These are phyloP conservation scores for Fonsecaea pedrosoi DNA, from an alignment of 2,329 filamentous ascomycete genomes.

Conservation along the genomic window DNA sequence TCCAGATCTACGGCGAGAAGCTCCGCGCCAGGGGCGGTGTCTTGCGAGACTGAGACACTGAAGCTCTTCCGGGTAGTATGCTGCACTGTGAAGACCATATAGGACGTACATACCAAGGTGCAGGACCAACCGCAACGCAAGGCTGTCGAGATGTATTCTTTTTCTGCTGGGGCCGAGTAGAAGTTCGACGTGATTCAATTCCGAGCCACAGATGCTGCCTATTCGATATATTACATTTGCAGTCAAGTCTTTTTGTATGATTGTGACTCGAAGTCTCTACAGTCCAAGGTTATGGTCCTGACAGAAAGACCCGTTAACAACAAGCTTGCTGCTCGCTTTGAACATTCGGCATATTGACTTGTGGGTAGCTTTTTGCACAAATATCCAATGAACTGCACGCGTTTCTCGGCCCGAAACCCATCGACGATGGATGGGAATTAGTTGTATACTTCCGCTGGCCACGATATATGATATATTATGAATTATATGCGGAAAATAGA, in stretches of 20 bases:
- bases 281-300: neutral
- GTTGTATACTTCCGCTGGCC: neutral
- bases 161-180: neutral
- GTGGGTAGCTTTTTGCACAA: neutral
- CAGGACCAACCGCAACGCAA: neutral
- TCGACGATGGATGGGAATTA: neutral
- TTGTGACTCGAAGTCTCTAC: neutral
- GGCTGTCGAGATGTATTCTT: neutral
- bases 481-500: neutral
- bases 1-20: conserved; percentile 48
- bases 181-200: neutral
- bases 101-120: neutral
- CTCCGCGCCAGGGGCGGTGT: conserved; percentile 46
- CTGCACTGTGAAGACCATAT: neutral
- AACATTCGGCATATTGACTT: neutral
- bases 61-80: neutral
- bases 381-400: neutral
- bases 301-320: neutral
- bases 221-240: neutral
- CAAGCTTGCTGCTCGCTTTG: neutral
- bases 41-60: neutral
- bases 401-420: neutral
- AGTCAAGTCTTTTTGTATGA: neutral
- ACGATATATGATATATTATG: neutral
- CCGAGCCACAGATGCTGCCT: neutral